phyloP scores from a whole-genome alignment of 1,139 yeast genomes.

The Sugiyamaella neomexicana region DNA sequence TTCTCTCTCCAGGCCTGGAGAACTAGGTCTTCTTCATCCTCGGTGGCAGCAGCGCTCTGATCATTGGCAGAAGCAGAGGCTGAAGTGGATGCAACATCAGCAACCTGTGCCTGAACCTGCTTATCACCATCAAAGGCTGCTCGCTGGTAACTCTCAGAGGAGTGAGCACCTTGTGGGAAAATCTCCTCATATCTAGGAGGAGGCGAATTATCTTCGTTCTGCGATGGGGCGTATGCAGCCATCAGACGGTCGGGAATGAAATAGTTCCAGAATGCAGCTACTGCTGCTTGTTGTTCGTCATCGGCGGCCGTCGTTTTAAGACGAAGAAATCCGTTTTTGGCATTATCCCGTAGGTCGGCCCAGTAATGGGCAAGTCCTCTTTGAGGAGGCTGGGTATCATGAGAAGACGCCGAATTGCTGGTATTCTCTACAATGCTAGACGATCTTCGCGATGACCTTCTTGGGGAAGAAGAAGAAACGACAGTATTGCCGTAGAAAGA shows the following conservation, averaged over 20 bases:
- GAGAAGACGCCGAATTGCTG: background rate
- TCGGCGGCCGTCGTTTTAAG: background rate
- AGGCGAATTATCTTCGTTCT: constrained; percentile 26
- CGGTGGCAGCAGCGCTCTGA: constrained; percentile 15
- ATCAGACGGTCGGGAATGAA: constrained; percentile 16
- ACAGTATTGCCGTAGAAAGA: background rate
- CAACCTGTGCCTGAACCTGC: constrained; percentile 8
- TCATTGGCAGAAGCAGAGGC: constrained; percentile 19
- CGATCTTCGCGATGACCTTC: constrained; percentile 11
- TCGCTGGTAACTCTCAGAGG: constrained; percentile 41
- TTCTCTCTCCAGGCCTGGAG: constrained; percentile 33
- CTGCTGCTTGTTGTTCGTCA: constrained; percentile 1
- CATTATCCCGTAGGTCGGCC: constrained; percentile 23
- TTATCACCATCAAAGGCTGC: constrained; percentile 29
- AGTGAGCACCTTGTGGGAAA: constrained; percentile 60
- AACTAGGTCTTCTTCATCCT: constrained; percentile 33
- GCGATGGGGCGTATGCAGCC: constrained; percentile 1
- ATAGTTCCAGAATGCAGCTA: constrained; percentile 15
- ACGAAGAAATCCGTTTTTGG: constrained; percentile 18
- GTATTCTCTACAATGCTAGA: constrained; percentile 6
- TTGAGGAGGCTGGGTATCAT: background rate
- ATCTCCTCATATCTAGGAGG: constrained; percentile 78
- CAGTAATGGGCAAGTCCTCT: constrained; percentile 21
- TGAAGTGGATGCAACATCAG: constrained; percentile 15
- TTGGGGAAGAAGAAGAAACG: constrained; percentile 5